These are phyloP conservation scores for Coriolopsis trogii DNA, from an alignment of 1,284 basidiomycete species.

Conservation along the genomic window DNA sequence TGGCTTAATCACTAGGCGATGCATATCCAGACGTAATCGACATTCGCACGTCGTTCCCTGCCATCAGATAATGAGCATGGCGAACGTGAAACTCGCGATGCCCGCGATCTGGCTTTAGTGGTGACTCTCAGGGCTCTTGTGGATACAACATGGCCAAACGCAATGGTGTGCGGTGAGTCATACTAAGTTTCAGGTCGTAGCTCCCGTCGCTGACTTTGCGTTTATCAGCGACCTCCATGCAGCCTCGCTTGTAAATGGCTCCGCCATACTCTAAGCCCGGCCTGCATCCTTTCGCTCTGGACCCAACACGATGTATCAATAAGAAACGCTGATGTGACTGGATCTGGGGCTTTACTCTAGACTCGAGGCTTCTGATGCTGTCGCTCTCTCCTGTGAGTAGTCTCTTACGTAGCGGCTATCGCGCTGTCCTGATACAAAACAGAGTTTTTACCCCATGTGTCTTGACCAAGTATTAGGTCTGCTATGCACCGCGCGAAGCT, in stretches of 20 bases:
- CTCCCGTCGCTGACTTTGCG: background rate
- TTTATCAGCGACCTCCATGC: background rate
- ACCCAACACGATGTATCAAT: constrained; percentile 10
- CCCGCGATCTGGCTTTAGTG: constrained; percentile 19
- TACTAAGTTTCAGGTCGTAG: background rate
- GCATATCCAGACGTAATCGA: too few relatives aligned
- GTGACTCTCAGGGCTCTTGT: constrained; percentile 14
- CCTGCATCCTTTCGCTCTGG: constrained; percentile 2
- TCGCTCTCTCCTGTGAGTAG: constrained; percentile 17
- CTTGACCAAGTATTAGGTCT: constrained; percentile 5
- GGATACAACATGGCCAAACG: constrained; percentile 3
- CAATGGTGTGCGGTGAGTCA: background rate
- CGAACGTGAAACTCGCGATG: too few relatives aligned
- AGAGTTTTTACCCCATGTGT: constrained; percentile 4
- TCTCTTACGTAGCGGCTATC: constrained; percentile 21
- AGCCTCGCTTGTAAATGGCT: background rate
- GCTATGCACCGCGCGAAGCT: constrained; percentile 13
- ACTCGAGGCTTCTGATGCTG: constrained; percentile 9
- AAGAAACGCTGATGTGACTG: constrained; percentile 13
- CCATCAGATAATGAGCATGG: too few relatives aligned
- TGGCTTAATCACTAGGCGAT: too few relatives aligned
- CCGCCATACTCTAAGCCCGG: background rate
- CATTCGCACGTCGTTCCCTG: too few relatives aligned
- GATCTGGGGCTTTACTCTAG: constrained; percentile 13
- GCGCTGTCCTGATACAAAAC: constrained; percentile 15